Percentiles rank a stretch among this genome's conserved stretches.
Evolutionary conservation across 768 basidiomycete species (phyloP).

Genomic region (Boletus tylopilopsis): DNA sequence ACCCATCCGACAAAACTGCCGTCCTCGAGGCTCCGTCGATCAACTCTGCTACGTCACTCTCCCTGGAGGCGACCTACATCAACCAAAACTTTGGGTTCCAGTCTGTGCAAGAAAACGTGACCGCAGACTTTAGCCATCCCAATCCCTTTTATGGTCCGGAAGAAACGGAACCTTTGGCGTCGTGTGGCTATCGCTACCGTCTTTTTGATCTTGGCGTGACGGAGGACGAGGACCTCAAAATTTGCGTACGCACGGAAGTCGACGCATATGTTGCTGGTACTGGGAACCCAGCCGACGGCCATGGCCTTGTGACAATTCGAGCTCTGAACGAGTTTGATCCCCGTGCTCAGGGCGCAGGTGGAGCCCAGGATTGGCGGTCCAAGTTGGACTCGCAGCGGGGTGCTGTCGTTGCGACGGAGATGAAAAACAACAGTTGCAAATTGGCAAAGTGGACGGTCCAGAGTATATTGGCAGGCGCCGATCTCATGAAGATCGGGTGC

Average conservation of each 20-base stretch:
- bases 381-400: conserved; percentile 95
- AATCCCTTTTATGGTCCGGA: conserved; percentile 96
- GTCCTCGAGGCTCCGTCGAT: conserved; percentile 75
- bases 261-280: conserved; percentile 76
- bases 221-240: conserved; percentile 86
- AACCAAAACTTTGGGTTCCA: conserved; percentile 99
- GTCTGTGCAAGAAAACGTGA: conserved; percentile 72
- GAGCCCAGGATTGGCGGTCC: conserved; percentile 98
- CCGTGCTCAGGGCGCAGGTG: conserved; percentile 83
- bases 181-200: conserved; percentile 95
- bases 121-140: conserved; percentile 75
- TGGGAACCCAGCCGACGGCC: conserved; percentile 62
- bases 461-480: conserved; percentile 91
- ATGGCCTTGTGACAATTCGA: conserved; percentile 85
- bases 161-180: conserved; percentile 92
- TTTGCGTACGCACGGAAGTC: conserved; percentile 94
- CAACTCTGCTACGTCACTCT: conserved; percentile 90
- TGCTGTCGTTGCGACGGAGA: conserved; percentile 97
- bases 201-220: conserved; percentile 89
- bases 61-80: conserved; percentile 97
- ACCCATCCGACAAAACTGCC: conserved; percentile 60
- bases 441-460: conserved; percentile 97
- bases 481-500: conserved; percentile 95
- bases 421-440: conserved; percentile 99
- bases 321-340: conserved; percentile 97